phyloP scores from a whole-genome alignment of 2,329 filamentous ascomycete species.

The Geoglossum cookeanum region DNA sequence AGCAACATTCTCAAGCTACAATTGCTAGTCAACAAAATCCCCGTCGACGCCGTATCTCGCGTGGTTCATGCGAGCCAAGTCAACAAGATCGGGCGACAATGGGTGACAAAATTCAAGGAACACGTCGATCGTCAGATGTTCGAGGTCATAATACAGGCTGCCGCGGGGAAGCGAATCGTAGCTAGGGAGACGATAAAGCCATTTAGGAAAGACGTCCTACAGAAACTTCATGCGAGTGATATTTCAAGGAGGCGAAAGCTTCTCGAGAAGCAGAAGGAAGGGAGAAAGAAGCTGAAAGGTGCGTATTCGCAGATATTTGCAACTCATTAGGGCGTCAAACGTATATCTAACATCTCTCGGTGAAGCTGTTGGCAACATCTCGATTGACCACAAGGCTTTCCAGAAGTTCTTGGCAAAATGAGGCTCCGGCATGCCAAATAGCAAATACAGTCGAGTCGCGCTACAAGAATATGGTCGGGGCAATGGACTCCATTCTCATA shows the following conservation, averaged over 20 bases:
- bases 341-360: not conserved
- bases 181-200: slow-evolving; percentile 91
- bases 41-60: slow-evolving; percentile 86
- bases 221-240: slow-evolving; percentile 85
- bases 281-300: slow-evolving; percentile 63
- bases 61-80: slow-evolving; percentile 71
- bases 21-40: slow-evolving; percentile 77
- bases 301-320: not conserved
- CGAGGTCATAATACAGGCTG: slow-evolving; percentile 87
- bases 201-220: slow-evolving; percentile 85
- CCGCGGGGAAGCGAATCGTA: slow-evolving; percentile 62
- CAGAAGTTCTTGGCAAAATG: slow-evolving; percentile 85
- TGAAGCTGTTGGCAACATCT: slow-evolving; percentile 52
- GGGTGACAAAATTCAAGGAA: slow-evolving; percentile 93
- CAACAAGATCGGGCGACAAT: slow-evolving; percentile 60
- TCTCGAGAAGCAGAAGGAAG: slow-evolving; percentile 92
- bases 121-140: slow-evolving; percentile 96
- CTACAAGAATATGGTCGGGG: too few species aligned
- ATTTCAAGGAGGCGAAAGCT: slow-evolving; percentile 66
- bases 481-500: too few species aligned
- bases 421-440: not conserved
- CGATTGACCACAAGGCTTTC: slow-evolving; percentile 93
- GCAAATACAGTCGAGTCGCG: too few species aligned
- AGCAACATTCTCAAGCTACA: slow-evolving; percentile 77
- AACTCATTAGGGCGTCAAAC: not conserved